Base-by-base conservation (phyloP, 2,329 filamentous ascomycete genomes). In the Talaromyces islandicus region DNA sequence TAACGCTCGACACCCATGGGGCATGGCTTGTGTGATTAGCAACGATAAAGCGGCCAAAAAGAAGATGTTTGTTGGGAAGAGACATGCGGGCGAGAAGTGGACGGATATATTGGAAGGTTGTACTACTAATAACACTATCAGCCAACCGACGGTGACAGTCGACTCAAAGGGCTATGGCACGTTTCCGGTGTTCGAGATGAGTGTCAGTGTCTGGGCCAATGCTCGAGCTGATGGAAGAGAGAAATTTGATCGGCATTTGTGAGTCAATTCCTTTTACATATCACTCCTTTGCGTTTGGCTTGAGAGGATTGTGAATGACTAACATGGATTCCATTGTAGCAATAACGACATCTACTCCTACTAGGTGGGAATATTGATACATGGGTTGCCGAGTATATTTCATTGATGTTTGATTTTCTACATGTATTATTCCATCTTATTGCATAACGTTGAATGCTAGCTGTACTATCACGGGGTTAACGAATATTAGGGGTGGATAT, bases 181-280 rank as follows among this genome's bases (percentile, higher is more conserved):
- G 14, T 90, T 90, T 64, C 77, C 77, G 0, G 84, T 83, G 43
- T 73, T 73, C 11, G 77, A 77, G 6, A 76, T 79, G 41, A 85
- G 83, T 66, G 80, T 88, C 1, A 80, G 82, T 54, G 81, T 89
- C 3, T 90, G 84, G 82, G 85, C 87, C 0, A 81, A 83, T 62
- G 77, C 77, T 51, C 76, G 78, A 61, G 84, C 83, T 1, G 74
- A 81, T 48, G 83, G 81, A 0, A 78, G 81, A 65, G 75, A 78
- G 6, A 67, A 64, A 59, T 80, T 85, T 58, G 65, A 12, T 62
- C 73, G 24, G 80, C 81, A 76, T 81, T 65, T 75, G 75, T 72
- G 60, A 55, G 48, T 60, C n/a, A 27, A 21, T 30, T 27, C 19
- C 55, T 3, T 51, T 17, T 24, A 4, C n/a, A 11, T 0, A n/a